A percentile compares a stretch with the other conserved stretches of the same genome.
Evolutionary conservation across 1,284 basidiomycete genomes (phyloP).

Genomic region (Prillingera fragicola): DNA sequence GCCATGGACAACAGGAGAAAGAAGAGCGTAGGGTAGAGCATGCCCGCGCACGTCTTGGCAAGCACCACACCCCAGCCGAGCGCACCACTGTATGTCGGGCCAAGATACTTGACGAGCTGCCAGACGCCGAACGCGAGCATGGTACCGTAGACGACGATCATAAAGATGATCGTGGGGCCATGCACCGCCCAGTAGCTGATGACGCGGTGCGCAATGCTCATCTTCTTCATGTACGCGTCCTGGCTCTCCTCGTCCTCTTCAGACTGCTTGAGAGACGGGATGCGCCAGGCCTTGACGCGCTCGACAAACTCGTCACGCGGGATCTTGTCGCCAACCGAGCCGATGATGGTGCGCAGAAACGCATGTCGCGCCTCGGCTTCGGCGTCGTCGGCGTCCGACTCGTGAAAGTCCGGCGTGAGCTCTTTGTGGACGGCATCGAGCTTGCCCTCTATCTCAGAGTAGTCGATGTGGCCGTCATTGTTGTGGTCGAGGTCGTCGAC

Average conservation of each 20-base stretch:
- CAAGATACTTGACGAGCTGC: conserved; percentile 30
- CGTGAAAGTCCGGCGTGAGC: conserved; percentile 13
- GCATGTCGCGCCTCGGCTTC: conserved; percentile 19
- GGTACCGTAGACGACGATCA: conserved; percentile 19
- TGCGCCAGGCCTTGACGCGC: conserved; percentile 22
- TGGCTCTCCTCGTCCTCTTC: conserved; percentile 21
- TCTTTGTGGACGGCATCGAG: conserved; percentile 25
- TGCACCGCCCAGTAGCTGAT: conserved; percentile 25
- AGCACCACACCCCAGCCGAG: conserved; percentile 33
- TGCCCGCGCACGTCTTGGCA: conserved; percentile 28
- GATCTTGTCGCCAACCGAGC: conserved; percentile 11
- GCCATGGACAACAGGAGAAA: conserved; percentile 28
- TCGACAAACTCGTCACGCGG: conserved; percentile 17
- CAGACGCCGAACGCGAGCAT: conserved; percentile 26
- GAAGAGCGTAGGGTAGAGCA: conserved; percentile 29
- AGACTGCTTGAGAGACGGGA: conserved; percentile 27
- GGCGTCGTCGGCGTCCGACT: neutral
- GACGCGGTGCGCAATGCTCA: conserved; percentile 13
- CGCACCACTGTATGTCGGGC: conserved; percentile 19
- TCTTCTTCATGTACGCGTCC: conserved; percentile 18
- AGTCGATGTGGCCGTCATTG: conserved; percentile 22
- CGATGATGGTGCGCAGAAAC: conserved; percentile 24
- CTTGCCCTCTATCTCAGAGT: conserved; percentile 22
- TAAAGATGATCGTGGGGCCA: conserved; percentile 26
- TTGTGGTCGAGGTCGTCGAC: conserved; percentile 29